A percentile compares a stretch with the other conserved stretches of the same genome.
Conservation (phyloP, 139 green algal species). For the Coccomyxa sp. region DNA sequence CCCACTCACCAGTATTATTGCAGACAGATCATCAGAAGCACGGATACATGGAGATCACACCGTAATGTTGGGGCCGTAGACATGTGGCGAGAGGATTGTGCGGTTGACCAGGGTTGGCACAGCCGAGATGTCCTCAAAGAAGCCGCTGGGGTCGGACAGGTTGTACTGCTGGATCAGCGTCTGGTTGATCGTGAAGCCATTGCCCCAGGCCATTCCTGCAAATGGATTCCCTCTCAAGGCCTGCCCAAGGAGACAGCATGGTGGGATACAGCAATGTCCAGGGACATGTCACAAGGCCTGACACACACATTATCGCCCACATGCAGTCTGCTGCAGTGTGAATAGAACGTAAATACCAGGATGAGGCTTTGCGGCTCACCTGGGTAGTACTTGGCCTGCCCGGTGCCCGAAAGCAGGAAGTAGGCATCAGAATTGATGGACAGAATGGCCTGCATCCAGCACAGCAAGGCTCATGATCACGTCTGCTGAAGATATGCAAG, state of each 20-base stretch:
- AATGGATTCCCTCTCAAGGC: too few relatives aligned
- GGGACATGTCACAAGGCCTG: too few relatives aligned
- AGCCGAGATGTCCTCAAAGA: background rate
- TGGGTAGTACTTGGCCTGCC: background rate
- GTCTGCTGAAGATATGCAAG: too few relatives aligned
- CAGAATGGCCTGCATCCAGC: background rate
- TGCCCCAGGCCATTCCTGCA: slow-evolving; percentile 3
- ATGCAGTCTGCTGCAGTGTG: too few relatives aligned
- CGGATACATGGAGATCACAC: background rate
- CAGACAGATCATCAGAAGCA: too few relatives aligned
- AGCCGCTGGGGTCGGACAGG: background rate
- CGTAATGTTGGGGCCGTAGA: slow-evolving; percentile 2
- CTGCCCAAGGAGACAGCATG: too few relatives aligned
- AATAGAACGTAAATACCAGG: too few relatives aligned
- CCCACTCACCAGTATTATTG: too few relatives aligned
- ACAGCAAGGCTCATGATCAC: too few relatives aligned
- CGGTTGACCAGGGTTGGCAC: background rate
- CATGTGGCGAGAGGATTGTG: background rate
- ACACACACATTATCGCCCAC: too few relatives aligned
- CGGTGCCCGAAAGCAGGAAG: background rate
- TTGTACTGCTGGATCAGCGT: background rate
- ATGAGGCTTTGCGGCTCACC: too few relatives aligned
- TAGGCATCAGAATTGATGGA: background rate
- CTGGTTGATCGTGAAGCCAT: background rate
- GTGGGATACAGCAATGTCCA: too few relatives aligned